Conservation (phyloP, 148 eudicot genomes). For the Amaranthus palmeri region DNA sequence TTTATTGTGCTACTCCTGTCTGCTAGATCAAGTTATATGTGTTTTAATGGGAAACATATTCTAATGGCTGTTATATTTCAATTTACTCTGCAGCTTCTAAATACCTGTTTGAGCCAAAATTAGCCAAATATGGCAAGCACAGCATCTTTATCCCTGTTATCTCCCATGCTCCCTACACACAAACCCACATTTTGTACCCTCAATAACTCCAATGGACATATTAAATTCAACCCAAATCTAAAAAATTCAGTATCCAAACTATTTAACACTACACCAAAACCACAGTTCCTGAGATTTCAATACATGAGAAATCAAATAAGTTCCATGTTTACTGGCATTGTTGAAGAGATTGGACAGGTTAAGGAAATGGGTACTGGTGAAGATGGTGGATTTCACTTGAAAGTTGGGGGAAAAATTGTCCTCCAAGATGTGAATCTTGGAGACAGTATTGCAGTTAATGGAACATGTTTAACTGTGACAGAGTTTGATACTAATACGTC, state of each 20-base stretch:
- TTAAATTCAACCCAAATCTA: constrained; percentile 30
- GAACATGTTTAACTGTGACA: constrained; percentile 85
- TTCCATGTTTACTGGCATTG: constrained; percentile 88
- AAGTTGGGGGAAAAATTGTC: constrained; percentile 49
- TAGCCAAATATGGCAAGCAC: constrained; percentile 12
- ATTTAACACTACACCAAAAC: constrained; percentile 26
- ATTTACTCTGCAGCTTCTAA: not conserved
- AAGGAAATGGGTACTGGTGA: constrained; percentile 48
- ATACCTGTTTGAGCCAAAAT: not conserved
- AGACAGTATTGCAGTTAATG: constrained; percentile 88
- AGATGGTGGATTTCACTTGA: constrained; percentile 62
- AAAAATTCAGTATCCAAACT: constrained; percentile 34
- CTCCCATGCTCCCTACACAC: constrained; percentile 22
- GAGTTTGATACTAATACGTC: constrained; percentile 38
- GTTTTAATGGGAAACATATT: not conserved
- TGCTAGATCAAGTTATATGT: no score
- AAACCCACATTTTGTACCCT: constrained; percentile 16
- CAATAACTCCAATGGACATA: constrained; percentile 15
- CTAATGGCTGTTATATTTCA: not conserved
- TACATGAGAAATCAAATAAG: constrained; percentile 21
- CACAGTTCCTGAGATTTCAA: constrained; percentile 20
- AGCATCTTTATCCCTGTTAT: not conserved
- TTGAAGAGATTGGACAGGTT: constrained; percentile 79
- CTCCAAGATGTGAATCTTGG: constrained; percentile 78
- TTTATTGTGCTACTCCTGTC: not conserved